A percentile compares a stretch with the other conserved stretches of the same genome.
Evolutionary conservation across 208 protist genomes (phyloP).

Genomic region (Crithidia fasciculata): DNA sequence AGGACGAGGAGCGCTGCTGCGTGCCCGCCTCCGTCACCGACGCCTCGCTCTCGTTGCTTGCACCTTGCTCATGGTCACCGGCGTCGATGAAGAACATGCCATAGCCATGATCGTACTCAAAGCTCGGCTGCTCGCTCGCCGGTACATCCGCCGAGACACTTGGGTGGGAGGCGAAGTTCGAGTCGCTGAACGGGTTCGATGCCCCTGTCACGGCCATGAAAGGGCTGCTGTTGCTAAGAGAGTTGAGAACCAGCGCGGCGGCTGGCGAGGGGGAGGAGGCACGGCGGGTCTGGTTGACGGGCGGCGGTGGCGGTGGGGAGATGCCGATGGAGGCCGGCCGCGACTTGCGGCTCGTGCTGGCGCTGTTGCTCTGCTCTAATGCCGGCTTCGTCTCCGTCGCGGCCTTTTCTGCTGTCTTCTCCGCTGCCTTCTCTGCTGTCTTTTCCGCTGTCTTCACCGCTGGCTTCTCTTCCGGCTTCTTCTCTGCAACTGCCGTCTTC

Average conservation of each 20-base stretch:
- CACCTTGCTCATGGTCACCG: not conserved
- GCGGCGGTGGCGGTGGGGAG: not conserved
- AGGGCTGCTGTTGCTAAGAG: constrained; percentile 3
- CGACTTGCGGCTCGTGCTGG: no score
- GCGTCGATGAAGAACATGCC: constrained; percentile 14
- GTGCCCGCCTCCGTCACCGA: not conserved
- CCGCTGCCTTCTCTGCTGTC: not conserved
- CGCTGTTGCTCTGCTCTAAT: not conserved
- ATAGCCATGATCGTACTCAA: constrained; percentile 9
- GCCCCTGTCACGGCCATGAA: not conserved
- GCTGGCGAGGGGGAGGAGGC: not conserved
- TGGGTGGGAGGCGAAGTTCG: not conserved
- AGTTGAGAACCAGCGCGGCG: not conserved
- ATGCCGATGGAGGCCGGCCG: not conserved
- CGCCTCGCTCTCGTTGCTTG: not conserved
- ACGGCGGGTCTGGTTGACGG: not conserved
- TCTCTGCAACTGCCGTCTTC: not conserved
- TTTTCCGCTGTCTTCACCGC: not conserved
- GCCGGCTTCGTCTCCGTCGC: not conserved
- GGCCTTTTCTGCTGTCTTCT: not conserved
- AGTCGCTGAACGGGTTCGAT: not conserved
- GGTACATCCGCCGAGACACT: not conserved
- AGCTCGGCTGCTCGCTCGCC: not conserved
- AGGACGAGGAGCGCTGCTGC: not conserved
- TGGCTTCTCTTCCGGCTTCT: not conserved